Evolutionary conservation across 2,329 filamentous ascomycete genomes (phyloP), one percentile per base, ranked within the genome.

Genomic region (Trichoderma asperellum): DNA sequence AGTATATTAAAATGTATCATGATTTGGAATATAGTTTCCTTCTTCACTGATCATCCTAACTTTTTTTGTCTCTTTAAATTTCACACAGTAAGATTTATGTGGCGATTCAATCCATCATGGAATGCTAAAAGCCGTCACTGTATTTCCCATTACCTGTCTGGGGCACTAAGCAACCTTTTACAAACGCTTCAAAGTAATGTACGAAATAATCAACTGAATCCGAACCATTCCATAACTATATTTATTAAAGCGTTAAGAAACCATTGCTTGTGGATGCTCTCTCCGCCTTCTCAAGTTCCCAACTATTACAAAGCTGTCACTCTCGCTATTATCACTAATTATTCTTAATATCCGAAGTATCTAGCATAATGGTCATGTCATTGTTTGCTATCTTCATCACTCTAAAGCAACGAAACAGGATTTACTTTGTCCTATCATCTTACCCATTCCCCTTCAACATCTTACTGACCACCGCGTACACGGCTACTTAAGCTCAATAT

Each of bases 1-100:
- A 16, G 5, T 12, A 4, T 11, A 24, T 24, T 24, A 10, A n/a
- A 24, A 12, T 24, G 5, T 24, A 12, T 1, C n/a, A 24, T 24
- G 4, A 1, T 4, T 24, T 0, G 8, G 40, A n/a, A 2, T 10
- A 4, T n/a, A 2, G 7, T 2, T 8, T 8, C 8, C 5, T 43
- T n/a, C 5, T n/a, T 7, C 4, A 18, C 2, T 1, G 1, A 18
- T 4, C 5, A 7, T 40, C 16, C 7, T 2, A 2, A 40, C 5
- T 40, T 40, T 4, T 4, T 40, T 40, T 6, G 3, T 40, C 5
- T 16, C 16, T 7, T 6, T 18, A 40, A 6, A 2, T 40, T 5
- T 18, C 18, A 40, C 12, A 10, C 32, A 34, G 32, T 34, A 34
- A 10, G 32, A 34, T 24, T 24, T 24, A 24, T 24, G 3, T 24